Evolutionary conservation across 352 stramenopile genomes (phyloP).

Genomic region (Phytophthora citrophthora): DNA sequence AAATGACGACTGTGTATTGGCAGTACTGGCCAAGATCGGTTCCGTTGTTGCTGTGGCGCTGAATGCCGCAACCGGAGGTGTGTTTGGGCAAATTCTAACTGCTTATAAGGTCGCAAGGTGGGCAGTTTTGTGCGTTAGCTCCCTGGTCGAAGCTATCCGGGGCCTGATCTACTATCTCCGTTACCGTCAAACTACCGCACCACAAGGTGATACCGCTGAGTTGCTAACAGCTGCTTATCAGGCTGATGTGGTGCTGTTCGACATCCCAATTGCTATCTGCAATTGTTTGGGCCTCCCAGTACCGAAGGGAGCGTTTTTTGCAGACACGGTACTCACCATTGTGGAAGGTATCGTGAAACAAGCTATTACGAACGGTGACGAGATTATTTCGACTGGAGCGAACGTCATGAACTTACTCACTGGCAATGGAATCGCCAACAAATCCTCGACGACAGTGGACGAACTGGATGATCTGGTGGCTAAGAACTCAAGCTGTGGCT

Average conservation of each 20-base stretch:
- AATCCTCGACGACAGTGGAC: slow-evolving; percentile 11
- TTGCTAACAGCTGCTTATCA: slow-evolving; percentile 29
- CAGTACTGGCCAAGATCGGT: slow-evolving; percentile 19
- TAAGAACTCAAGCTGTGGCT: slow-evolving; percentile 33
- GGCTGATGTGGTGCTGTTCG: slow-evolving; percentile 26
- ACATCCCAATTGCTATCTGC: slow-evolving; percentile 26
- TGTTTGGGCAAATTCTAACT: slow-evolving; percentile 15
- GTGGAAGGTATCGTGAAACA: slow-evolving; percentile 39
- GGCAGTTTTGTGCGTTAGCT: slow-evolving; percentile 9
- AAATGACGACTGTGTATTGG: slow-evolving; percentile 28
- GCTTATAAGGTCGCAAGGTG: slow-evolving; percentile 19
- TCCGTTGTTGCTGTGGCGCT: slow-evolving; percentile 27
- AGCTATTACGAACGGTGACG: slow-evolving; percentile 28
- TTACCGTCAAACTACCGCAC: slow-evolving; percentile 27
- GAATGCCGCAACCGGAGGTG: slow-evolving; percentile 17
- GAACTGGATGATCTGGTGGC: slow-evolving; percentile 27
- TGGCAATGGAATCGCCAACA: slow-evolving; percentile 10
- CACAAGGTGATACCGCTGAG: slow-evolving; percentile 18
- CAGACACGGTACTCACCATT: slow-evolving; percentile 9
- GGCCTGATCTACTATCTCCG: slow-evolving; percentile 27
- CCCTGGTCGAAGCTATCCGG: slow-evolving; percentile 19
- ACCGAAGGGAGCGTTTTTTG: slow-evolving; percentile 2
- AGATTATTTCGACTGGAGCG: slow-evolving; percentile 27
- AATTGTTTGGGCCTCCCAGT: slow-evolving; percentile 14
- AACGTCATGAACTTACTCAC: slow-evolving; percentile 35